A percentile compares a stretch with the other conserved stretches of the same genome.
phyloP scores from a whole-genome alignment of 2,329 filamentous ascomycete species.

The Aureobasidium sp. region DNA sequence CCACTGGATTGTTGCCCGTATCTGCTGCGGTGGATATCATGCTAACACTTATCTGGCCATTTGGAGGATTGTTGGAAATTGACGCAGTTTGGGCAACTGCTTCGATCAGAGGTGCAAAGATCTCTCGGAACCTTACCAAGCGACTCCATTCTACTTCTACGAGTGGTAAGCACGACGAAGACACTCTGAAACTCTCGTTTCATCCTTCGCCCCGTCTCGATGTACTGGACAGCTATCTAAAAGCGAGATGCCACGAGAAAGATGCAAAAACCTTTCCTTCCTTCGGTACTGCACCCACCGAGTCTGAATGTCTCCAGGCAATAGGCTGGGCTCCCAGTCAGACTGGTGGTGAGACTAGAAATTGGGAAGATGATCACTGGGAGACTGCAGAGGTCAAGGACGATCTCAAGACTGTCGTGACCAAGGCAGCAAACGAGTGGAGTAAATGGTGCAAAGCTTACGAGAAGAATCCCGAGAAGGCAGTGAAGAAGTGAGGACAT shows the following conservation, averaged over 20 bases:
- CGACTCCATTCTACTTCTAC: conserved; percentile 22
- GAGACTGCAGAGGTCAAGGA: conserved; percentile 33
- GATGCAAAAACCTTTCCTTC: conserved; percentile 29
- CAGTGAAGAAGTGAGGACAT: conserved; percentile 26
- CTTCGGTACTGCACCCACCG: conserved; percentile 25
- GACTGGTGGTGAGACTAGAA: conserved; percentile 24
- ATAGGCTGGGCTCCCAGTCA: conserved; percentile 35
- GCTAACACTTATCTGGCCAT: conserved; percentile 28
- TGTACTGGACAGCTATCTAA: conserved; percentile 32
- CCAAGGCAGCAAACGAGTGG: conserved; percentile 35
- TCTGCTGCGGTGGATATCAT: conserved; percentile 28
- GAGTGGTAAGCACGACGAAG: conserved; percentile 20
- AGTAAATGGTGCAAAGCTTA: conserved; percentile 30
- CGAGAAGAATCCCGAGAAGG: conserved; percentile 31
- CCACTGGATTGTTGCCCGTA: conserved; percentile 34
- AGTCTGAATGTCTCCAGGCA: conserved; percentile 32
- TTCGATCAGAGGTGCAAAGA: conserved; percentile 39
- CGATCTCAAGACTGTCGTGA: conserved; percentile 30
- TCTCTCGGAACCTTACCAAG: conserved; percentile 31
- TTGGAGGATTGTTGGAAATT: conserved; percentile 29
- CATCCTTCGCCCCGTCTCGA: conserved; percentile 28
- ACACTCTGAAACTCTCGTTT: conserved; percentile 29
- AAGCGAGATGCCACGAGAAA: conserved; percentile 29
- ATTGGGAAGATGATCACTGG: conserved; percentile 38
- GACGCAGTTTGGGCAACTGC: conserved; percentile 29